These are phyloP conservation scores for Carex cristatella DNA, from an alignment of 176 grass and related monocot genomes.

Conservation along the genomic window DNA sequence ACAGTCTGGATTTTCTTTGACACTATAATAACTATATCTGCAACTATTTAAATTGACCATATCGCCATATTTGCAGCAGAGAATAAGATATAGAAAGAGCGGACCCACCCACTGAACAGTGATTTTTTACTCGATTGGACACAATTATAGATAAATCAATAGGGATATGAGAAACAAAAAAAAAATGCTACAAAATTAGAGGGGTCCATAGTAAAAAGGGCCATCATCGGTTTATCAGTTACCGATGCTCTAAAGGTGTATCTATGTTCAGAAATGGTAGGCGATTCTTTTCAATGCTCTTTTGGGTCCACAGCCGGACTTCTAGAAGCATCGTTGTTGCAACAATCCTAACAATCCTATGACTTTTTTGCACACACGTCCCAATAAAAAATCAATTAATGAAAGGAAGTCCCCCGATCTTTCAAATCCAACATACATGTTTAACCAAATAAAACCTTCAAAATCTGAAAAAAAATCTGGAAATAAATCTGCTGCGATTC, in stretches of 20 bases:
- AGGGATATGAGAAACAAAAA: not conserved
- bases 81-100: not conserved
- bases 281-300: constrained; percentile 4
- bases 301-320: not conserved
- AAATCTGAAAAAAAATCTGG: not conserved
- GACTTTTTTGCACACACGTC: not conserved
- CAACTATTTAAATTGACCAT: not conserved
- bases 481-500: too few species aligned
- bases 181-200: not conserved
- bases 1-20: not conserved
- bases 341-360: not conserved
- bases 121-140: not conserved
- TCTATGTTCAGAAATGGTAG: not conserved
- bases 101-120: not conserved
- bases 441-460: not conserved
- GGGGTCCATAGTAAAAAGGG: not conserved
- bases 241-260: not conserved
- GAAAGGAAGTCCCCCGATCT: not conserved
- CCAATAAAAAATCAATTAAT: not conserved
- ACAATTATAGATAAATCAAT: not conserved
- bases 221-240: not conserved
- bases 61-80: not conserved
- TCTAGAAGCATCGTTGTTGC: not conserved
- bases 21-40: not conserved
- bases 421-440: not conserved